Conservation (phyloP, 192 early-diverging fungal species). For the Kickxella alabastrina region DNA sequence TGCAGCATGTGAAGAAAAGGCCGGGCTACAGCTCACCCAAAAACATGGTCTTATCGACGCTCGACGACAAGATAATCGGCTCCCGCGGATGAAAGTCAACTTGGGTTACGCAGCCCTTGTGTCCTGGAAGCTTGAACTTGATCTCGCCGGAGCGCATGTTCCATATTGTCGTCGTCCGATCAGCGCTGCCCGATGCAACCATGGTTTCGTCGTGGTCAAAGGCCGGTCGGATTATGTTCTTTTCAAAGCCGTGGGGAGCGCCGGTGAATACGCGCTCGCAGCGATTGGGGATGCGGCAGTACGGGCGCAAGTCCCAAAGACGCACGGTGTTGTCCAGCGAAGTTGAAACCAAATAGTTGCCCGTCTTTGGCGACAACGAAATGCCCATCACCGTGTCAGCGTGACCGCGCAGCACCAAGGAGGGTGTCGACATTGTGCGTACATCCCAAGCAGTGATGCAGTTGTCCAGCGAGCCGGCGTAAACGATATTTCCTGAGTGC, state of each 20-base stretch:
- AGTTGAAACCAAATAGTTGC: slow-evolving; percentile 76
- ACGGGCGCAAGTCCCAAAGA: slow-evolving; percentile 95
- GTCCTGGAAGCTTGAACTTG: slow-evolving; percentile 91
- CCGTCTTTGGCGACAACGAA: slow-evolving; percentile 73
- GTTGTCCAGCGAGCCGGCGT: slow-evolving; percentile 87
- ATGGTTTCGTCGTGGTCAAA: slow-evolving; percentile 84
- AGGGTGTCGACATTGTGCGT: slow-evolving; percentile 55
- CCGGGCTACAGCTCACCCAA: slow-evolving; percentile 65
- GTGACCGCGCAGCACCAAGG: slow-evolving; percentile 69
- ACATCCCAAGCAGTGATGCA: slow-evolving; percentile 87
- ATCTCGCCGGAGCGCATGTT: slow-evolving; percentile 71
- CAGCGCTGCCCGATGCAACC: slow-evolving; percentile 81
- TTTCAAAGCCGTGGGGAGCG: slow-evolving; percentile 94
- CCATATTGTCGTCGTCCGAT: slow-evolving; percentile 91
- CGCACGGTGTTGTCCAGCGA: slow-evolving; percentile 94
- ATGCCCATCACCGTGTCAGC: slow-evolving; percentile 87
- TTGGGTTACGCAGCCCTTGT: slow-evolving; percentile 90
- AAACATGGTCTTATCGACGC: slow-evolving; percentile 86
- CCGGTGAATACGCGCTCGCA: slow-evolving; percentile 74
- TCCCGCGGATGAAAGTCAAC: slow-evolving; percentile 91
- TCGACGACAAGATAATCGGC: slow-evolving; percentile 79
- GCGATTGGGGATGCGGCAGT: slow-evolving; percentile 63
- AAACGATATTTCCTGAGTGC: slow-evolving; percentile 75
- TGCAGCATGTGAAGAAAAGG: no score
- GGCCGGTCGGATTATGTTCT: slow-evolving; percentile 84